These are phyloP conservation scores for Eucalyptus leucophloia DNA, from an alignment of 345 rosid genomes.

Conservation along the genomic window DNA sequence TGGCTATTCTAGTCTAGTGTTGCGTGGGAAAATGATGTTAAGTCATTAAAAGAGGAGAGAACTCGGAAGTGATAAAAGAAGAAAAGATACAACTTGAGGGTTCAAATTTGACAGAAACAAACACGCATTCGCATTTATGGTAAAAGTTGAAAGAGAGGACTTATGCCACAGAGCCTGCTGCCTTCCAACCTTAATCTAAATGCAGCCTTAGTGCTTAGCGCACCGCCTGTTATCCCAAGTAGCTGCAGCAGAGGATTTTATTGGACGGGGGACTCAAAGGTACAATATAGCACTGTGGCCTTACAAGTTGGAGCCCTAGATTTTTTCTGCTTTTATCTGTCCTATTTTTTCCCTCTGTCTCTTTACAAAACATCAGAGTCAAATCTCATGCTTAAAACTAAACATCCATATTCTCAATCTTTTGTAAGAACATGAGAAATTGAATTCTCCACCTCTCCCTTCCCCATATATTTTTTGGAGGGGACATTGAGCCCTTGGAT, in stretches of 20 bases:
- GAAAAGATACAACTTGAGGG: not conserved
- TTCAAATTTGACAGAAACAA: not conserved
- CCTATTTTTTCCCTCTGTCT: too few relatives aligned
- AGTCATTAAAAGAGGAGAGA: not conserved
- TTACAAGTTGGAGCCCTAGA: not conserved
- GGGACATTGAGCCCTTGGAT: not conserved
- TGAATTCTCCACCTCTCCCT: rapidly evolving
- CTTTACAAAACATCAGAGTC: too few relatives aligned
- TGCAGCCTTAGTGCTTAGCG: not conserved
- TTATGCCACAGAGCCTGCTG: not conserved
- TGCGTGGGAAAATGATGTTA: not conserved
- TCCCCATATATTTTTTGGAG: rapidly evolving
- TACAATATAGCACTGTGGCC: not conserved
- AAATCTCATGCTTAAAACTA: too few relatives aligned
- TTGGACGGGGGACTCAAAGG: not conserved
- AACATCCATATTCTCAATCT: rapidly evolving
- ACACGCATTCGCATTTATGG: not conserved
- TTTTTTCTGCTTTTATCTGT: rapidly evolving
- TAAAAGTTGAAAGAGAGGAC: not conserved
- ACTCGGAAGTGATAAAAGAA: not conserved
- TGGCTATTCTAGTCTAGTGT: not conserved
- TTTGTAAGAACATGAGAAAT: rapidly evolving
- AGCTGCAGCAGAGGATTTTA: not conserved
- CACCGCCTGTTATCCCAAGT: not conserved
- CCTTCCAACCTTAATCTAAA: not conserved